Evolutionary conservation across 1,284 basidiomycete genomes (phyloP).

Genomic region (Trichosporon sp.): DNA sequence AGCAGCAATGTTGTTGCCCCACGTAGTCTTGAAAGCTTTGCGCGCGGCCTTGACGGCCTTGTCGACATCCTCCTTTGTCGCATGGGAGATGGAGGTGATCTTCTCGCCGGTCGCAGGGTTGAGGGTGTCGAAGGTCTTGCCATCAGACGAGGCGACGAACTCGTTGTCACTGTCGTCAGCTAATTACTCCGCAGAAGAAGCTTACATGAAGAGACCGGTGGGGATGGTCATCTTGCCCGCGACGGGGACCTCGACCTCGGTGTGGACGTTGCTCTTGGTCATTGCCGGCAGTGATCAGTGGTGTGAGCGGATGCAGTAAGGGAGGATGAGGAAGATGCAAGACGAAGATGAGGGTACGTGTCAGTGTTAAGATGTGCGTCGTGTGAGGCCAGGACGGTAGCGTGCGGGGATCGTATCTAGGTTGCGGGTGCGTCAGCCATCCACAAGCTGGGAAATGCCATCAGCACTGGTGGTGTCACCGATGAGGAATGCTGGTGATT

Average conservation of each 20-base stretch:
- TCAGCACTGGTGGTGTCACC: neutral
- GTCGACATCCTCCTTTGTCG: conserved; percentile 63
- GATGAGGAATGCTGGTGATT: neutral
- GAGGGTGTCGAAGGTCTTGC: conserved; percentile 30
- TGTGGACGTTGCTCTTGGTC: conserved; percentile 18
- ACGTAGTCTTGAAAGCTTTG: conserved; percentile 73
- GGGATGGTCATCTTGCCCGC: conserved; percentile 57
- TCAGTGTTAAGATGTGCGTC: neutral
- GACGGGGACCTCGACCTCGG: conserved; percentile 23
- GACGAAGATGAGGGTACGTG: neutral
- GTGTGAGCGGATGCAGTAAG: conserved; percentile 6
- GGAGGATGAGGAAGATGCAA: neutral
- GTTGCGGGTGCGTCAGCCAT: neutral
- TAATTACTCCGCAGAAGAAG: neutral
- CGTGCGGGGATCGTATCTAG: neutral
- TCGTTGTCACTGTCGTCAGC: conserved; percentile 33
- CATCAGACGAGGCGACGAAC: conserved; percentile 29
- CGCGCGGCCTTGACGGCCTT: conserved; percentile 76
- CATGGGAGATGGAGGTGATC: conserved; percentile 33
- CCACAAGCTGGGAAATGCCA: neutral
- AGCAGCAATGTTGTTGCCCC: conserved; percentile 82
- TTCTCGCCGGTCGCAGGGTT: conserved; percentile 57
- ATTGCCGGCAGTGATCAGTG: neutral
- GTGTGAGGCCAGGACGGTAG: neutral
- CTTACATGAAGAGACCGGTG: conserved; percentile 75